A percentile compares a stretch with the other conserved stretches of the same genome.
phyloP scores from a whole-genome alignment of 2,329 filamentous ascomycete species.

The Pyrenophora graminea region DNA sequence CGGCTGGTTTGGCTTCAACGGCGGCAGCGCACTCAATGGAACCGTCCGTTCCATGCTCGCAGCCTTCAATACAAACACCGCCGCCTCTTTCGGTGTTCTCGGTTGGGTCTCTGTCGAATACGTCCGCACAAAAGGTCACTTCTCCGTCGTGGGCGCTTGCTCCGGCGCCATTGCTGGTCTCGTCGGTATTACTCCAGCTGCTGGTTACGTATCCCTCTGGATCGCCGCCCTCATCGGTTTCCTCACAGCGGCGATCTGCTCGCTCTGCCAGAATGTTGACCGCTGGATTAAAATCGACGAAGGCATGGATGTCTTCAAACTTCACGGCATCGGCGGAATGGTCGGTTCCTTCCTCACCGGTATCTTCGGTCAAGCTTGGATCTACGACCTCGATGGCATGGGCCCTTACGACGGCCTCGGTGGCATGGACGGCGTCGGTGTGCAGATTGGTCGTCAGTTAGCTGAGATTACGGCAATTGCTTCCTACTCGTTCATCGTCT shows the following conservation, averaged over 20 bases:
- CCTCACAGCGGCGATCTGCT: conserved; percentile 58
- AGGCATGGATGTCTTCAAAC: conserved; percentile 64
- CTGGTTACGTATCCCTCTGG: conserved; percentile 59
- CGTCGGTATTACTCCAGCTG: conserved; percentile 64
- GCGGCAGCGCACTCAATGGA: conserved; percentile 55
- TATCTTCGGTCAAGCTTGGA: conserved; percentile 58
- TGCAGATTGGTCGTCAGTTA: conserved; percentile 61
- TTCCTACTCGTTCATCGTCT: conserved; percentile 58
- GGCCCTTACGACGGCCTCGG: conserved; percentile 52
- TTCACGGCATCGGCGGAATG: conserved; percentile 63
- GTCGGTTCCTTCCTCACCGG: conserved; percentile 62
- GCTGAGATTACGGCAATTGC: conserved; percentile 61
- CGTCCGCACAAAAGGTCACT: conserved; percentile 56
- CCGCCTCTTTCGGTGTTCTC: conserved; percentile 58
- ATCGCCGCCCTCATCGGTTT: conserved; percentile 61
- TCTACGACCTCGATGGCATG: conserved; percentile 56
- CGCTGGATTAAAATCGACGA: conserved; percentile 61
- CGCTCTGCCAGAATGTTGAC: conserved; percentile 56
- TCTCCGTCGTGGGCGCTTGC: conserved; percentile 61
- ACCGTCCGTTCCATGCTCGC: conserved; percentile 60
- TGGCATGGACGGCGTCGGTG: conserved; percentile 59
- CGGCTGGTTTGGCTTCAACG: conserved; percentile 65
- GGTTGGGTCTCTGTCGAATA: conserved; percentile 60
- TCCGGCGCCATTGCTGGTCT: conserved; percentile 63
- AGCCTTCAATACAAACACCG: conserved; percentile 63